A percentile compares a stretch with the other conserved stretches of the same genome.
phyloP scores from a whole-genome alignment of 2,329 filamentous ascomycete species.

The Apiospora aurea region DNA sequence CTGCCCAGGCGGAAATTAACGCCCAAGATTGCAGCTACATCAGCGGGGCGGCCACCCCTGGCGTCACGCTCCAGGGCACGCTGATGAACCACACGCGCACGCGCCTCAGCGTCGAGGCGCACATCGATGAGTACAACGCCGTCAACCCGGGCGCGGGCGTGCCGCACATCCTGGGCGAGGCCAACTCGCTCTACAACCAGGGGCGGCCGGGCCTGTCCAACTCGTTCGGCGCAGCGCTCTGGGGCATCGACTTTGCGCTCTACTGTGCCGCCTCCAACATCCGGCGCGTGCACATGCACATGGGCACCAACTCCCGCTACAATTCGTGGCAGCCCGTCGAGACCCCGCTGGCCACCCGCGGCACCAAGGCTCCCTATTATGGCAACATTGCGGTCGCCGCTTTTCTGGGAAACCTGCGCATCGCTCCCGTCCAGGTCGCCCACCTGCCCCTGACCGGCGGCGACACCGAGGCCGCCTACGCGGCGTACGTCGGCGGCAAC shows the following conservation, averaged over 20 bases:
- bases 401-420: conserved; percentile 55
- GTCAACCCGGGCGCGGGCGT: conserved; percentile 48
- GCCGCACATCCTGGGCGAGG: conserved; percentile 66
- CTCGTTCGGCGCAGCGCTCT: conserved; percentile 70
- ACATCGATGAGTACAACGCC: conserved; percentile 53
- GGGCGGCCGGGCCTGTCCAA: conserved; percentile 68
- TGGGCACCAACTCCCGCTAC: conserved; percentile 69
- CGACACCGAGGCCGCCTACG: conserved; percentile 60
- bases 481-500: conserved; percentile 53
- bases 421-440: conserved; percentile 51
- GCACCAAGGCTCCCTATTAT: conserved; percentile 71
- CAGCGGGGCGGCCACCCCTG: conserved; percentile 62
- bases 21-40: conserved; percentile 59
- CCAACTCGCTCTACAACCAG: conserved; percentile 69
- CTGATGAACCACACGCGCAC: conserved; percentile 69
- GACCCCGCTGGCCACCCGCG: conserved; percentile 56
- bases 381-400: conserved; percentile 65
- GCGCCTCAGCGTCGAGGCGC: conserved; percentile 53
- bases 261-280: conserved; percentile 63
- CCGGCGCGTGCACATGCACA: conserved; percentile 67
- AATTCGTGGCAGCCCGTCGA: conserved; percentile 65
- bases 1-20: not conserved
- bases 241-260: conserved; percentile 69
- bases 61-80: conserved; percentile 67
- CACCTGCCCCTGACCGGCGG: conserved; percentile 50